Evolutionary conservation across 2,329 filamentous ascomycete species (phyloP).

Genomic region (Penicillium oxalicum): DNA sequence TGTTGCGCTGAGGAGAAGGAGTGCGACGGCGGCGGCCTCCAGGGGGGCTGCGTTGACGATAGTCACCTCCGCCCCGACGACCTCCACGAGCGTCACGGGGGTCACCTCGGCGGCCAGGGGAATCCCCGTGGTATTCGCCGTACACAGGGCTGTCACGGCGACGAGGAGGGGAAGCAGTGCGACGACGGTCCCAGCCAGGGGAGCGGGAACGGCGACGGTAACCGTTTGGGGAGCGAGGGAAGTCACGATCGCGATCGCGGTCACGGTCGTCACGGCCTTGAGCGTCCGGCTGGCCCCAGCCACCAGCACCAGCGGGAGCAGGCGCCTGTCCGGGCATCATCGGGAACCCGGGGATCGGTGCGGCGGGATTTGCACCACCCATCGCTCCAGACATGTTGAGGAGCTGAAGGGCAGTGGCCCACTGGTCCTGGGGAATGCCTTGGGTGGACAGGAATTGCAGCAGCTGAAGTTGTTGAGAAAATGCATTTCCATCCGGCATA

Average conservation of each 20-base stretch:
- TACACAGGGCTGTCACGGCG: constrained; percentile 64
- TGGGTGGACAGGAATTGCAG: constrained; percentile 70
- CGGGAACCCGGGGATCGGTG: constrained; percentile 28
- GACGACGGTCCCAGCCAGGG: constrained; percentile 66
- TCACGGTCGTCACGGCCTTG: constrained; percentile 53
- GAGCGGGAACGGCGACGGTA: constrained; percentile 71
- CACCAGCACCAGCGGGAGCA: constrained; percentile 22
- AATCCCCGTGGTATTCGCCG: constrained; percentile 67
- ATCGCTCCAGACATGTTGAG: constrained; percentile 36
- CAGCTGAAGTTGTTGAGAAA: constrained; percentile 65
- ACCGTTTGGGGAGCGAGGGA: constrained; percentile 56
- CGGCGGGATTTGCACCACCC: constrained; percentile 25
- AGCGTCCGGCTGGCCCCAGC: constrained; percentile 34
- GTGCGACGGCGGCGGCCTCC: constrained; percentile 59
- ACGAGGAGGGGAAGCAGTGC: constrained; percentile 57
- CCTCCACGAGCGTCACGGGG: constrained; percentile 49
- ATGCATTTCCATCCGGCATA: constrained; percentile 42
- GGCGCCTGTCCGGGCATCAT: constrained; percentile 28
- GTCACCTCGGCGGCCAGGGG: constrained; percentile 56
- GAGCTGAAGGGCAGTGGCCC: constrained; percentile 53
- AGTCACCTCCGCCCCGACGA: constrained; percentile 50
- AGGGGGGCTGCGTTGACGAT: constrained; percentile 81
- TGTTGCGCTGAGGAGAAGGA: constrained; percentile 49
- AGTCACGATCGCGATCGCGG: constrained; percentile 57
- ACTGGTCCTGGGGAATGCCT: constrained; percentile 72